Evolutionary conservation across 108 stramenopile species (phyloP), one percentile per base, ranked within the genome.

Genomic region (Cyclotella sp.): DNA sequence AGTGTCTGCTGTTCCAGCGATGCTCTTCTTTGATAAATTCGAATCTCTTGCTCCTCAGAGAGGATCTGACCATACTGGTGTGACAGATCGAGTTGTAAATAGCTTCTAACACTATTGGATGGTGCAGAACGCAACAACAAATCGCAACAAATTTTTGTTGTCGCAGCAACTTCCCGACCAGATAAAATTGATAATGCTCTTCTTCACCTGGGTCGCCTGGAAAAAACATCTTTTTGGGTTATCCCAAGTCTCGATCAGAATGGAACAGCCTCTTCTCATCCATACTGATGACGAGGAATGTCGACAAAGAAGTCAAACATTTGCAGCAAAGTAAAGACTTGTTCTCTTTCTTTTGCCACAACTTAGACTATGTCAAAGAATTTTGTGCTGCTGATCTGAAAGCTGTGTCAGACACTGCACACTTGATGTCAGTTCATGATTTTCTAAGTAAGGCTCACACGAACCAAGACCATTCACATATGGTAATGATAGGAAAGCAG

Each of bases 21-120:
- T 99, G 34, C 70, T 99, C 34, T 98, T 99, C 76, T 91, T 99
- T 39, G 98, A 99, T 60, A 97, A 99, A 70, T 89, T 99, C 70
- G 98, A 99, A 45, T 86, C 97, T 3, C 67, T 99, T 58, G 97
- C 97, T 21, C 97, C 97, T 26, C 88, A 90, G 28, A 87, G 97
- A 61, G 98, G 98, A 57, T 95, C 94, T 5, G 98, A 99, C 68
- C 85, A 93, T 57, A 98, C 97, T 28, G 98, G 98, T 29, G 94
- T 99, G n/a, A 98, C 97, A 3, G 98, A 99, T 76, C 81, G 98
- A 9, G 97, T 99, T 28, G 98, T 99, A 39, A 99, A 99, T 75
- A 99, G 81, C 89, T 99, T 15, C 89, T 99, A 0, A 99, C 98
- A 10, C 96, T 97, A 62, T 73, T 99, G 58, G 98, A 99, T 83